Percentiles rank a stretch among this genome's conserved stretches.
These are phyloP conservation scores for Phytopythium vexans DNA, from an alignment of 352 stramenopile species.

Conservation along the genomic window DNA sequence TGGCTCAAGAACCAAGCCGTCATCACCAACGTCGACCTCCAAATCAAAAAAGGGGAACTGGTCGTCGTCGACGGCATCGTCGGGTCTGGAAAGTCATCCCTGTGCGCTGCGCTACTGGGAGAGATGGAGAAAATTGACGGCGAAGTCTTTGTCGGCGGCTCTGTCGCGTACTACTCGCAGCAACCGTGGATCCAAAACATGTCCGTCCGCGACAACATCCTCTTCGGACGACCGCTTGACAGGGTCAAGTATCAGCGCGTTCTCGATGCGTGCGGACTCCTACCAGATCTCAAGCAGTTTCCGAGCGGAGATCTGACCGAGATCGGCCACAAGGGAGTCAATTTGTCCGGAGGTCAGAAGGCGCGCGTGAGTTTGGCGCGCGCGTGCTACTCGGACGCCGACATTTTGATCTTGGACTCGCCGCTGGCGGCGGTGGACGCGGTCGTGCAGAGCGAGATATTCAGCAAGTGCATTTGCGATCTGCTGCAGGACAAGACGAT, in stretches of 20 bases:
- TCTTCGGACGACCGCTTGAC: conserved; percentile 81
- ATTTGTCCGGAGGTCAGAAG: conserved; percentile 93
- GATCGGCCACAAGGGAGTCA: conserved; percentile 95
- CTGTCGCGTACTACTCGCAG: conserved; percentile 75
- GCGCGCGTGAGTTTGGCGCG: conserved; percentile 63
- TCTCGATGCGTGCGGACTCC: conserved; percentile 74
- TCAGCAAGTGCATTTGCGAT: conserved; percentile 35
- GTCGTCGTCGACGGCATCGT: conserved; percentile 48
- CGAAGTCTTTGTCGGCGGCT: conserved; percentile 33
- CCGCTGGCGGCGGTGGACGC: too few relatives aligned
- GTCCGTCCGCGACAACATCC: conserved; percentile 91
- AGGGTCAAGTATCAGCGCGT: conserved; percentile 42
- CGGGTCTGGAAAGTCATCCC: conserved; percentile 53
- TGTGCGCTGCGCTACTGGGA: conserved; percentile 47
- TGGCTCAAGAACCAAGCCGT: conserved; percentile 22
- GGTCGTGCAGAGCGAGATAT: conserved; percentile 91
- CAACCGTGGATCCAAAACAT: conserved; percentile 94
- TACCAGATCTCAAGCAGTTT: conserved; percentile 83
- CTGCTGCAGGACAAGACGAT: conserved; percentile 51
- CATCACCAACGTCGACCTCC: conserved; percentile 35
- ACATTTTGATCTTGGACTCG: conserved; percentile 88
- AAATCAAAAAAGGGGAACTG: conserved; percentile 38
- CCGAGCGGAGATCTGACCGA: conserved; percentile 87
- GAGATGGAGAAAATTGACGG: conserved; percentile 81
- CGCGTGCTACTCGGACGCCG: conserved; percentile 52